Percentiles rank a stretch among this genome's conserved stretches.
phyloP scores from a whole-genome alignment of 441 rosid species.

The Erysimum pusillum region DNA sequence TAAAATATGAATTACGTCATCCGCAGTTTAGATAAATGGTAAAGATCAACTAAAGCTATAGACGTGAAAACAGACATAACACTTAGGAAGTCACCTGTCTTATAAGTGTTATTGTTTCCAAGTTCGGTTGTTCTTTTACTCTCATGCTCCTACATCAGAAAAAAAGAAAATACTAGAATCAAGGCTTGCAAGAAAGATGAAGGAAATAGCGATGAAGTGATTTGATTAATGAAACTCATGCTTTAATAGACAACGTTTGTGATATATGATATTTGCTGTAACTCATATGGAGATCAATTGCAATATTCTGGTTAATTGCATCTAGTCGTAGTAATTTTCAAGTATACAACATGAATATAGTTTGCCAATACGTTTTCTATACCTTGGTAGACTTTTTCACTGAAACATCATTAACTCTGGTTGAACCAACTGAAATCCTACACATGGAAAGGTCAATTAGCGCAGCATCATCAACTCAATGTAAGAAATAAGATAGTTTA shows the following conservation, averaged over 20 bases:
- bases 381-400: conserved; percentile 62
- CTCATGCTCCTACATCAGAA: conserved; percentile 57
- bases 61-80: conserved; percentile 33
- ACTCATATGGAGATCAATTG: not conserved
- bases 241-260: conserved; percentile 6
- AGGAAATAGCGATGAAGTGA: not conserved
- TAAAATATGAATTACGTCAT: conserved; percentile 39
- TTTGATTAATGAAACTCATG: conserved; percentile 7
- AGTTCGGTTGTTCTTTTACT: conserved; percentile 45
- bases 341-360: conserved; percentile 1
- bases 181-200: conserved; percentile 26
- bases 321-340: conserved; percentile 15
- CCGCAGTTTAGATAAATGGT: conserved; percentile 45
- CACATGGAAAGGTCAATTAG: conserved; percentile 39
- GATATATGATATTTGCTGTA: conserved; percentile 14
- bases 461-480: conserved; percentile 31
- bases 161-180: conserved; percentile 17
- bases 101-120: conserved; percentile 42
- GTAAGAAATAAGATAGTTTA: conserved; percentile 10
- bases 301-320: conserved; percentile 16
- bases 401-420: conserved; percentile 49
- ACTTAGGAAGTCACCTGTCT: conserved; percentile 56
- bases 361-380: conserved; percentile 23
- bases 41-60: conserved; percentile 39
- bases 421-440: conserved; percentile 59